Conservation (phyloP, 352 stramenopile species). For the Blastocystis sp. region DNA sequence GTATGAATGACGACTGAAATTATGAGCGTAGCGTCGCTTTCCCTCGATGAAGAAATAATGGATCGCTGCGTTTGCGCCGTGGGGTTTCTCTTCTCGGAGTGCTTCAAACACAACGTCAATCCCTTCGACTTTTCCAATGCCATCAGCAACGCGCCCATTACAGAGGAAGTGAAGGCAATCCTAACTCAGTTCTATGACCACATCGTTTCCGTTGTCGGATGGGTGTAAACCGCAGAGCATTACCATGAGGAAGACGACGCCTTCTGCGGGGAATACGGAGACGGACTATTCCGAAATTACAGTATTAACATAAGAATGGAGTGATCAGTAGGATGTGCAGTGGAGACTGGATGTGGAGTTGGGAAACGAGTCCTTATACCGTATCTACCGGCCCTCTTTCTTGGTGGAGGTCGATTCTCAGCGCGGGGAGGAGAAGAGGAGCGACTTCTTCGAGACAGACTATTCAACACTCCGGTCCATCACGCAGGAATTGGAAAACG, state of each 20-base stretch:
- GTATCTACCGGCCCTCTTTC: slow-evolving; percentile 21
- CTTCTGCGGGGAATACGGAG: background rate
- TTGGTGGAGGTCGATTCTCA: slow-evolving; percentile 21
- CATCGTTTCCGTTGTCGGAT: background rate
- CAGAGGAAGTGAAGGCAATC: background rate
- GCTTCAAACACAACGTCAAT: slow-evolving; percentile 40
- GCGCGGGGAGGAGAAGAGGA: background rate
- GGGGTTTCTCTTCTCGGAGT: slow-evolving; percentile 48
- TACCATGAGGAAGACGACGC: background rate
- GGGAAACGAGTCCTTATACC: slow-evolving; percentile 10
- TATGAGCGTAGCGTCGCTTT: slow-evolving; percentile 4
- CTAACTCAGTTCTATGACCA: slow-evolving; percentile 54
- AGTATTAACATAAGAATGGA: background rate
- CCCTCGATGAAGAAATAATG: background rate
- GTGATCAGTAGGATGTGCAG: slow-evolving; percentile 14
- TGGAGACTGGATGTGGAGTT: slow-evolving; percentile 57
- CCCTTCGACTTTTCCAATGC: slow-evolving; percentile 36
- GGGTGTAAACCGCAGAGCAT: background rate
- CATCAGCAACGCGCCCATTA: background rate
- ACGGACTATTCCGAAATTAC: background rate
- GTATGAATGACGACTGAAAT: background rate
- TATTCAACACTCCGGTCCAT: slow-evolving; percentile 1
- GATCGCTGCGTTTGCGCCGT: slow-evolving; percentile 35
- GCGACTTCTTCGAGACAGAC: slow-evolving; percentile 52
- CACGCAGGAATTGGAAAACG: background rate